A percentile compares a stretch with the other conserved stretches of the same genome.
These are phyloP conservation scores for Dichomitus squalens DNA, from an alignment of 1,284 basidiomycete genomes.

Conservation along the genomic window DNA sequence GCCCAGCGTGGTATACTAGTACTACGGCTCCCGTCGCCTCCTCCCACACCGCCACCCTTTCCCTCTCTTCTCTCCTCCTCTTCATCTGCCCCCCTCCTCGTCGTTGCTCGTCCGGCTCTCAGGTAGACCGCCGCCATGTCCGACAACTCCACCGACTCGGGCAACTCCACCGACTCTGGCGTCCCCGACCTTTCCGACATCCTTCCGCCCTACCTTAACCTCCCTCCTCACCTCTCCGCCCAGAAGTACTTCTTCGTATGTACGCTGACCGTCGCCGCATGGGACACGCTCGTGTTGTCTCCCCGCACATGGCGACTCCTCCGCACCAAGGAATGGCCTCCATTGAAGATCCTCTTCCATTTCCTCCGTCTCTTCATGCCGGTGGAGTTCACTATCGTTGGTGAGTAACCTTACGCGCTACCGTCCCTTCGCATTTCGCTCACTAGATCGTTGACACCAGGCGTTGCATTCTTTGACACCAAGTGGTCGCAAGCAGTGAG, in stretches of 20 bases:
- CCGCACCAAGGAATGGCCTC: constrained; percentile 70
- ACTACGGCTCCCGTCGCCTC: background rate
- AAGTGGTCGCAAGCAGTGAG: constrained; percentile 57
- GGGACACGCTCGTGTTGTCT: constrained; percentile 82
- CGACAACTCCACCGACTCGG: constrained; percentile 8
- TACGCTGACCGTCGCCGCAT: constrained; percentile 82
- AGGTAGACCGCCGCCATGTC: constrained; percentile 25
- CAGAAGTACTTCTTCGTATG: constrained; percentile 88
- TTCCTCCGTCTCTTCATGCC: constrained; percentile 77
- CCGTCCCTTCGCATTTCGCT: background rate
- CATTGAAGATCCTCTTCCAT: constrained; percentile 74
- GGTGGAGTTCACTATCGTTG: constrained; percentile 72
- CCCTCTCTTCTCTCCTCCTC: constrained; percentile 5
- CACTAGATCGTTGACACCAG: constrained; percentile 37
- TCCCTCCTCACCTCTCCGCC: constrained; percentile 73
- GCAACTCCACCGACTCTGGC: constrained; percentile 18
- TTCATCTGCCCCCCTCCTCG: background rate
- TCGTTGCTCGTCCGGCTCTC: constrained; percentile 7
- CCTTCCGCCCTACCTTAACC: constrained; percentile 61
- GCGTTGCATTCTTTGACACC: constrained; percentile 81
- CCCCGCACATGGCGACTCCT: constrained; percentile 75
- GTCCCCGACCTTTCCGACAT: constrained; percentile 30
- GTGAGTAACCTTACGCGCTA: constrained; percentile 41
- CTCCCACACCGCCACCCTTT: background rate
- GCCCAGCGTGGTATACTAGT: constrained; percentile 18